Evolutionary conservation across 257 asterid species (phyloP).

Genomic region (Nicotiana sylvestris): DNA sequence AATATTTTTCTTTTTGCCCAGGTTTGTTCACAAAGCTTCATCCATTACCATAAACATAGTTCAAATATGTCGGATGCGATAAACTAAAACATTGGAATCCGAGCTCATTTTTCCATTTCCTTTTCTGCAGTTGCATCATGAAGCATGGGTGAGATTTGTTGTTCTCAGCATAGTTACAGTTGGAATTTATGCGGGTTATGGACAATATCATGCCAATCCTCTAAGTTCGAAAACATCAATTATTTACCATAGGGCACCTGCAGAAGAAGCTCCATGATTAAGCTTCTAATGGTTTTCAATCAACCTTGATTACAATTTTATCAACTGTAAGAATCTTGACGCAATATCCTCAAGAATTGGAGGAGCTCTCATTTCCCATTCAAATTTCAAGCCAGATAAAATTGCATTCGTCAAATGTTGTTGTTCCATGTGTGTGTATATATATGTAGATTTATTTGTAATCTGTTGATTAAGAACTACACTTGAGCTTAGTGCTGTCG

Average conservation of each 20-base stretch:
- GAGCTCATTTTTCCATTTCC: not conserved
- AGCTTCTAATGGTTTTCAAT: conserved; percentile 15
- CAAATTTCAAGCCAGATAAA: not conserved
- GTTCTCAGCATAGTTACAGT: conserved; percentile 60
- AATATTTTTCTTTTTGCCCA: conserved; percentile 89
- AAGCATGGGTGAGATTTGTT: conserved; percentile 93
- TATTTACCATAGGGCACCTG: conserved; percentile 57
- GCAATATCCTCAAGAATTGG: not conserved
- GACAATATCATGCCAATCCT: conserved; percentile 83
- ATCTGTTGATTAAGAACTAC: not conserved
- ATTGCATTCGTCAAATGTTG: not conserved
- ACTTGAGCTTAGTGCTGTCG: not conserved
- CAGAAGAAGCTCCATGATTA: conserved; percentile 38
- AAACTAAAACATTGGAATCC: not conserved
- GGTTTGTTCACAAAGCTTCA: conserved; percentile 40
- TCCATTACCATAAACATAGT: not conserved
- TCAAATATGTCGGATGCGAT: not conserved
- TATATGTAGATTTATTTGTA: not conserved
- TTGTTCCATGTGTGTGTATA: not conserved
- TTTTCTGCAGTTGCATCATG: conserved; percentile 74
- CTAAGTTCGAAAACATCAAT: conserved; percentile 55
- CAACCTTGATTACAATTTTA: conserved; percentile 9
- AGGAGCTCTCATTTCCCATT: not conserved
- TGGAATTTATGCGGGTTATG: conserved; percentile 70
- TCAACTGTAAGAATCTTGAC: conserved; percentile 22